Base-by-base conservation (phyloP, 2,329 filamentous ascomycete genomes). In the Sclerotiophoma versabilis region DNA sequence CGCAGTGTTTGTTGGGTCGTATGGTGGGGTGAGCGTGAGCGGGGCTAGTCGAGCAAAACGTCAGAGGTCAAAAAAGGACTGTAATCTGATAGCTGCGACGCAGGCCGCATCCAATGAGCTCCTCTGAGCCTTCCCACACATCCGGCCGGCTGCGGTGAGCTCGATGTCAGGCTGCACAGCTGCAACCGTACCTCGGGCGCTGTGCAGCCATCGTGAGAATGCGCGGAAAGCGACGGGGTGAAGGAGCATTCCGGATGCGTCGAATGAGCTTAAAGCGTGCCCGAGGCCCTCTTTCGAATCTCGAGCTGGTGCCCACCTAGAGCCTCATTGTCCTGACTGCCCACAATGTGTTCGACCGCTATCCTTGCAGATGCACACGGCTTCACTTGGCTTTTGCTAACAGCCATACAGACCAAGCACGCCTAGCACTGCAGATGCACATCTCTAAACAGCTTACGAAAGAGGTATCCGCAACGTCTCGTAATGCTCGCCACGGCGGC, bases 101-200 rank as follows among this genome's bases (percentile, higher is more conserved):
- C 64, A 58, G 46, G 57, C 60, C 63, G 54, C 59, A 58, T 60
- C 69, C 69, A 71, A 68, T 71, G 58, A 65, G 59, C 66, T 57
- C 45, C 48, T 55, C 43, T 56, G 53, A 58, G 47, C 46, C 57
- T 59, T 68, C 65, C 60, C 67, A 65, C 70, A 61, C 68, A 64
- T 37, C 68, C 71, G 71, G 69, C 71, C 71, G 70, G 65, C 55
- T 68, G 57, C 54, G 58, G 54, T 37, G 43, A 50, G 57, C 58
- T 62, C 47, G 48, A 41, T 33, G 39, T 51, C 56, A 57, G 49
- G 57, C 46, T 23, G 44, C 43, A 45, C 52, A 54, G 44, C 55
- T 60, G 59, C 60, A 59, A 62, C 61, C 64, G 68, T 60, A 64
- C 64, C 66, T 69, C 64, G 66, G 66, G 65, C 60, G 60, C 59